Percentiles rank a stretch among this genome's conserved stretches.
These are phyloP conservation scores for Nicotiana tabacum DNA, from an alignment of 257 asterid species.

Conservation along the genomic window DNA sequence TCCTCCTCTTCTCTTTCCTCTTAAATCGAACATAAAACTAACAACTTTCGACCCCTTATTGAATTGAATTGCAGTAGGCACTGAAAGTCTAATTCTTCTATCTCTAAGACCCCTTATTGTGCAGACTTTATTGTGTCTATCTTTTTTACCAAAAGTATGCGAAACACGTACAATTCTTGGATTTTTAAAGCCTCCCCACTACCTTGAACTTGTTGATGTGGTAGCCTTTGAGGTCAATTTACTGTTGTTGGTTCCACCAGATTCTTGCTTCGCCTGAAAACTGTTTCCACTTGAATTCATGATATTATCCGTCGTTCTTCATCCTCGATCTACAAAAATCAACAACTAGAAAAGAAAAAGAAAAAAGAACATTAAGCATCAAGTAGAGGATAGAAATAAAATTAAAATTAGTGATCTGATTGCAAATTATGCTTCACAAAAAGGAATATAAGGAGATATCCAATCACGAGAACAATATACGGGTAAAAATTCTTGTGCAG, in stretches of 20 bases:
- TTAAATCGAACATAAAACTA: too few relatives aligned
- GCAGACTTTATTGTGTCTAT: slow-evolving; percentile 73
- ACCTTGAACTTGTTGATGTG: slow-evolving; percentile 35
- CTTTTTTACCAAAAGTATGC: slow-evolving; percentile 60
- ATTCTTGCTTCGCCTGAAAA: slow-evolving; percentile 40
- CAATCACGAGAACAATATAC: background rate
- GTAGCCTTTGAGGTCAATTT: slow-evolving; percentile 19
- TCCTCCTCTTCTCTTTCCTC: too few relatives aligned
- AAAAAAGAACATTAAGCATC: background rate
- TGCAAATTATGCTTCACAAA: background rate
- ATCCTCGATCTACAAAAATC: slow-evolving; percentile 29
- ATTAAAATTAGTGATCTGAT: background rate
- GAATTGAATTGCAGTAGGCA: slow-evolving; percentile 60
- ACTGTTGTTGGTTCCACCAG: slow-evolving; percentile 16
- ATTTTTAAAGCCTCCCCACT: slow-evolving; percentile 53
- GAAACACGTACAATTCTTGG: slow-evolving; percentile 75
- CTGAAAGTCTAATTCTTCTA: slow-evolving; percentile 64
- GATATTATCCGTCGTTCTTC: slow-evolving; percentile 20
- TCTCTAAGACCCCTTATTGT: slow-evolving; percentile 62
- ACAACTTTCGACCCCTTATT: too few relatives aligned
- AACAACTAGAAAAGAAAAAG: background rate
- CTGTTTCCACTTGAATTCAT: slow-evolving; percentile 42
- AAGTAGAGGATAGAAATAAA: background rate
- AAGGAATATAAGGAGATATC: background rate
- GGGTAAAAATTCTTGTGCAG: background rate